Base-by-base conservation (phyloP, 108 stramenopile genomes). In the Chaetoceros muelleri region DNA sequence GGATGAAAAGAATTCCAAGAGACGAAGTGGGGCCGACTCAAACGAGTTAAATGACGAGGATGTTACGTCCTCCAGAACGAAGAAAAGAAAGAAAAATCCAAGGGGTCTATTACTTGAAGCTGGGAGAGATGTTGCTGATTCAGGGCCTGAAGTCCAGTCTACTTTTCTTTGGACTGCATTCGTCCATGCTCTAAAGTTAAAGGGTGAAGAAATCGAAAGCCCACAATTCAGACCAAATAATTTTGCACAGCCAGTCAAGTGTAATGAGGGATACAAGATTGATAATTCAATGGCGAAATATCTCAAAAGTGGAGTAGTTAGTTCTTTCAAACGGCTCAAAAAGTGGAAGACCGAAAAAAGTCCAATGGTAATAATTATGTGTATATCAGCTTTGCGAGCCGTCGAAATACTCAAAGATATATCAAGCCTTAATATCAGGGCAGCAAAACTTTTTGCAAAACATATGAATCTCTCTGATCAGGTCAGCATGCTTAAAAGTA, bases 371-470 rank as follows among this genome's bases (percentile, higher is more conserved):
- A 50, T 92, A 7, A 58, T 92, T 2, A 49, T 87, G 27, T 82
- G 84, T 47, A 44, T 83, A 0, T 92, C 90, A 19, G 90, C 90
- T 24, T 79, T 85, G 28, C 75, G 90, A 8, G 74, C 81, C 20
- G 85, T 92, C 0, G 73, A 66, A 24, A 66, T 92, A 17, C 65
- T 87, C 60, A 85, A 85, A 57, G 80, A 81, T 44, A 30, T 87
- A 16, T 57, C 80, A 16, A 64, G 69, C 3, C 47, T 85, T 28
- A 82, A 80, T 48, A 54, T 84, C 24, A 76, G 83, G 1, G 70
- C 70, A 2, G 85, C 83, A 10, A 92, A 92, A 56, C 58, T 92
- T 1, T 92, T 92, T 70, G 80, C 90, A 13, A 92, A 92, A 50
- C 83, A 92, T 25, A 67, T 76, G 49, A 74, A 59, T 10, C 66